Base-by-base conservation (phyloP, 495 filamentous ascomycete genomes). In the Penicillium macrosclerotiorum region DNA sequence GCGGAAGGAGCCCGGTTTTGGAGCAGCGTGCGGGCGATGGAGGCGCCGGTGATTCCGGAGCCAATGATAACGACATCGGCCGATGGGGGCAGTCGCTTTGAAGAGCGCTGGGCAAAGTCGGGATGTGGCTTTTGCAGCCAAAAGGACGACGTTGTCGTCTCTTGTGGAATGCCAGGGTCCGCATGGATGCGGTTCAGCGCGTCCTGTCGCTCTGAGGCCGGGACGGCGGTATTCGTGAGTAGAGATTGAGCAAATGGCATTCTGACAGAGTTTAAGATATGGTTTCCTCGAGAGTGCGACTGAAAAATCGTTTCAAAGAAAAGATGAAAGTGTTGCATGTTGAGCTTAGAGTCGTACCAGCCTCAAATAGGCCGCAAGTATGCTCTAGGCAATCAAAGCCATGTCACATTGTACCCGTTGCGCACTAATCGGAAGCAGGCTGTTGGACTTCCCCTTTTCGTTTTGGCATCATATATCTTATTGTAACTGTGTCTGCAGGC, bases 31-130 rank as follows among this genome's bases (percentile, higher is more conserved):
- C 77, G 68, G 2, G 87, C 85, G 2, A 82, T 82, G 16, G 80
- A 82, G 3, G 78, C 68, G 1, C 85, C 88, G 1, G 85, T 84
- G 20, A 90, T 85, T 1, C 88, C 87, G 23, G 80, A 84, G 11
- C 86, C 86, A 33, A 89, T 77, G 11, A 93, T 79, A 2, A 87
- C 75, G 19, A 90, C 75, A 27, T 88, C 84, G 1, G 74, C 69
- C 25, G 62, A 47, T 5, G 56, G 34, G 0, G 89, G 86, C 2
- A 93, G 64, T 1, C 76, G 64, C 4, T 64, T 37, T 1, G 85
- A 89, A 2, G 83, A 78, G 0, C 73, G 66, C 52, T 87, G 81
- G 12, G 77, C 77, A 1, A 81, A 63, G 1, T 85, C 69, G 30
- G 73, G 71, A 2, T 73, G 51, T 3, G 70, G 73, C 0, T 76